Evolutionary conservation across 2,329 filamentous ascomycete species (phyloP).

Genomic region (Penicillium glabrum): DNA sequence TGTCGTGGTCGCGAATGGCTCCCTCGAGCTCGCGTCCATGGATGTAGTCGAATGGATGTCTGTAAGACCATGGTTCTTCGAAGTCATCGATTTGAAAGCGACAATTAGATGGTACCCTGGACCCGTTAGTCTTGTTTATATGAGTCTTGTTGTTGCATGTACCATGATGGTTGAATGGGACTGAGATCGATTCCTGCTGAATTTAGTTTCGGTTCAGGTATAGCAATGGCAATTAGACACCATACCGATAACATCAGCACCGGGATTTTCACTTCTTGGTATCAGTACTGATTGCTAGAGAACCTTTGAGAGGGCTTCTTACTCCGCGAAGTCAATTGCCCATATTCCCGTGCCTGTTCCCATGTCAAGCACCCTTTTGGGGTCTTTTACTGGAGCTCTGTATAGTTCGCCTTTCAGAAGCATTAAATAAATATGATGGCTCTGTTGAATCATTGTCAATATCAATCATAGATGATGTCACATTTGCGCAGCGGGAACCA

Average conservation of each 20-base stretch:
- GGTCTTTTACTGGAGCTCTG: constrained; percentile 21
- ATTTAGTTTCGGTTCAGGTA: neutral
- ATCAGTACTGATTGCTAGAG: neutral
- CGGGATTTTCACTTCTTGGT: constrained; percentile 29
- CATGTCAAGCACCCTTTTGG: constrained; percentile 40
- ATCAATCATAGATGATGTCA: neutral
- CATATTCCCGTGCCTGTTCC: constrained; percentile 46
- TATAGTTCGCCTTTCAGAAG: constrained; percentile 25
- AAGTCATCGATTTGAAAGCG: constrained; percentile 35
- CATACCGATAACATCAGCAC: constrained; percentile 32
- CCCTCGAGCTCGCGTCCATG: constrained; percentile 26
- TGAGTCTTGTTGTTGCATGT: constrained; percentile 26
- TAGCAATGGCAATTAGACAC: neutral
- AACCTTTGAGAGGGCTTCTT: constrained; percentile 7
- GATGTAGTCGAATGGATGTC: constrained; percentile 30
- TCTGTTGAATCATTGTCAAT: constrained; percentile 22
- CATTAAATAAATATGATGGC: constrained; percentile 22
- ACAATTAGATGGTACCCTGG: constrained; percentile 35
- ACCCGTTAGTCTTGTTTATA: constrained; percentile 11
- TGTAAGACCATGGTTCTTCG: constrained; percentile 26
- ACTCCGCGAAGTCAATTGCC: constrained; percentile 44
- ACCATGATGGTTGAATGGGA: constrained; percentile 39
- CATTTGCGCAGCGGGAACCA: constrained; percentile 4
- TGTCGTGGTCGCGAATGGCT: constrained; percentile 5
- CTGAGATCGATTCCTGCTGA: constrained; percentile 37